Evolutionary conservation across 331 rosid species (phyloP), one percentile per base, ranked within the genome.

Genomic region (Prunus yedoensis): DNA sequence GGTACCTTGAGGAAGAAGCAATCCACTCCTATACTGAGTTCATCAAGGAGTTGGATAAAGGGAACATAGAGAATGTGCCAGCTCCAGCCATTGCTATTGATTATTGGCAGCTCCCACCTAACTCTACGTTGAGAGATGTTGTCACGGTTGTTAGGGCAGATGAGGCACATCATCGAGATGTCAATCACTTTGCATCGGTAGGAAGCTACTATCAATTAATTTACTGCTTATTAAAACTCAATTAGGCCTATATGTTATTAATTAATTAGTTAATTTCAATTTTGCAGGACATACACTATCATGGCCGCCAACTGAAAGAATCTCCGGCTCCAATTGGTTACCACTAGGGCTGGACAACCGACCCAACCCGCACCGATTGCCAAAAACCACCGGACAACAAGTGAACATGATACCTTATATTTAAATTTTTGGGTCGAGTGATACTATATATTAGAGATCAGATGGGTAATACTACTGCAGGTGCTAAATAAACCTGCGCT

Each of bases 1-100:
- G 98, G 1, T 91, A 94, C 82, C 90, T 94, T 41, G 97, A 94
- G 71, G 98, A 94, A 75, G 98, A 91, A 46, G 98, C 97, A 20
- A 86, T 91, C 11, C 90, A 94, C 62, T 91, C 98, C 8, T 94
- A 94, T 86, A 91, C 97, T 0, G 96, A 90, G 87, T 94, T 85
- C 77, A 87, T 91, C 17, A 90, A 90, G 84, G 98, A 91, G 70
- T 35, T 91, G 4, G 90, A 94, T 76, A 82, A 82, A 1, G 98
- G 98, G 18, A 89, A 76, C 45, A 94, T 91, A 2, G 87, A 87
- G 41, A 94, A 94, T 35, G 91, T 87, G 3, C 91, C 95, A 0
- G 97, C 98, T 20, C 97, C 98, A 0, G 96, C 98, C 65, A 93
- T 89, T 11, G 93, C 97, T 60, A 84, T 90, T 1, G 97, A 92